Evolutionary conservation across 2,329 filamentous ascomycete species (phyloP), one percentile per base, ranked within the genome.

Genomic region (Cladophialophora yegresii): DNA sequence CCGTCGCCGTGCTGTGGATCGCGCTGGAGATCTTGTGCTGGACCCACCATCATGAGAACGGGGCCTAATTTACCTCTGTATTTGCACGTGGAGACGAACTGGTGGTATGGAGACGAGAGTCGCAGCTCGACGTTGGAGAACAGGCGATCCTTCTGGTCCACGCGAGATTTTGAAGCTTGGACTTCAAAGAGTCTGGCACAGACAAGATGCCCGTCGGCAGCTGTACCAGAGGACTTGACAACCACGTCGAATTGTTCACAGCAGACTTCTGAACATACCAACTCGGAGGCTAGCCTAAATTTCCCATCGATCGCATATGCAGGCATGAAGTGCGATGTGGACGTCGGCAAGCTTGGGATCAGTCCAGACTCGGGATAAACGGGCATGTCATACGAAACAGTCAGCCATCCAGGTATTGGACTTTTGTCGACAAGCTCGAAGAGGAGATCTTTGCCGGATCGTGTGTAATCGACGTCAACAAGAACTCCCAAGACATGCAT

Each of bases 361-460:
- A 51, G 26, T 4, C 47, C 47, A 26, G 47, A 51, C 20, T 28
- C 26, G 22, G 47, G 22, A n/a, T 51, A 28, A 23, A 51, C 47
- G 5, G 47, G 47, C 3, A 51, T 51, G 47, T 51, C 47, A 16
- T 51, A 51, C 10, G 22, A 23, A n/a, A 51, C 47, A 1, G 22
- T 51, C 47, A 51, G 13, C 47, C 47, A 51, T 23, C 22, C 47
- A 3, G 47, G 47, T 28, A 51, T 26, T 26, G 47, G 20, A n/a
- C 22, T 23, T 13, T 51, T 51, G 4, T 23, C 47, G 47, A 51
- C 22, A 51, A 51, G 47, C 47, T 51, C 47, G 26, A 51, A 51
- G 13, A 51, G 47, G 20, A 51, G 47, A 13, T 51, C 47, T 23
- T 51, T 28, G 22, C 13, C 20, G 20, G 47, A 6, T 23, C 47